Evolutionary conservation across 176 grass and related monocot species (phyloP), one percentile per base, ranked within the genome.

Genomic region (Ensete glaucum): DNA sequence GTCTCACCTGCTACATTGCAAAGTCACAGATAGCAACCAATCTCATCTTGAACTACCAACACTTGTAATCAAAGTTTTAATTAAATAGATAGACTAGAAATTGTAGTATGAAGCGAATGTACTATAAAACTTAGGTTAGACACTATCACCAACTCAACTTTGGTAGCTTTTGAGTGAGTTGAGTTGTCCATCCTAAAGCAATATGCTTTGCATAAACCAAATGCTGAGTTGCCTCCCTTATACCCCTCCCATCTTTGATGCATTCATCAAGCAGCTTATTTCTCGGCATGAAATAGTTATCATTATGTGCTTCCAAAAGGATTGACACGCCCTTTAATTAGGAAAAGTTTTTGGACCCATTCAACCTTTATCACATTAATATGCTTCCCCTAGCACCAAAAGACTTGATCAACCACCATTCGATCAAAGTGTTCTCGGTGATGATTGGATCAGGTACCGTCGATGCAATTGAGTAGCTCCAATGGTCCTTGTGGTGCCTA

Each of bases 301-400:
- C 58, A 80, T 81, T 82, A 96, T 87, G 89, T 89, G 92, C 85
- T 48, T 82, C 87, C 70, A 60, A 78, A 86, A 87, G 75, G 51
- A 43, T 73, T 79, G 82, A 85, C 89, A 92, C 74, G 84, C 82
- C 82, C 71, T n/a, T 60, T 56, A 82, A 76, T n/a, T 22, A 22
- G 27, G 62, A 62, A 76, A 51, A 76, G 23, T 17, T 63, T 51
- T 5, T 50, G 56, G 27, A 20, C 29, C 29, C 54, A 69, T 25
- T 55, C 52, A 73, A 54, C 53, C 9, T 9, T 72, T 9, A 43
- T 52, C 17, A 52, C 48, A 72, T 53, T 23, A 17, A n/a, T 20
- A 20, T 72, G 69, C 50, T 16, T 43, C 34, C 34, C 0, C 34
- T 43, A 6, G 4, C 34, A 6, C 34, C 6, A 43, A 43, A 50